Evolutionary conservation across 2,329 filamentous ascomycete genomes (phyloP).

Genomic region (Cercospora zeae-maydis): DNA sequence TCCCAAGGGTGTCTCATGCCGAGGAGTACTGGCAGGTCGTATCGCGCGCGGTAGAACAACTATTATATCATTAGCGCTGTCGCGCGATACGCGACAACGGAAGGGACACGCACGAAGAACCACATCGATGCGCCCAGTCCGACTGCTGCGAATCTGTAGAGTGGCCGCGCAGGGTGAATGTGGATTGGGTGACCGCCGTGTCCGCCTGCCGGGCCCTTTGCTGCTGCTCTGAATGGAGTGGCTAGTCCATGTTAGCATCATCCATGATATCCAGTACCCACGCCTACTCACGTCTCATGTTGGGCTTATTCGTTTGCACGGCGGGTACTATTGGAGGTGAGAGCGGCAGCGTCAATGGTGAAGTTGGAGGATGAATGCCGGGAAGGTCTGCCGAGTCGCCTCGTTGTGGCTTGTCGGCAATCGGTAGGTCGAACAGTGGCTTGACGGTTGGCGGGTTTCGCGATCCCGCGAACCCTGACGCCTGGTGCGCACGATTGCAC

Average conservation of each 20-base stretch:
- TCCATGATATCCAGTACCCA: not conserved
- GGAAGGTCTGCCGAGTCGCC: constrained; percentile 5
- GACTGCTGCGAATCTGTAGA: constrained; percentile 84
- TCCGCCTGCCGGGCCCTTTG: constrained; percentile 34
- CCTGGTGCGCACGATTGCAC: not conserved
- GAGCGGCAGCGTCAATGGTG: not conserved
- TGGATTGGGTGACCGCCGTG: constrained; percentile 52
- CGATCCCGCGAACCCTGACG: not conserved
- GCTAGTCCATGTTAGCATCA: constrained; percentile 5
- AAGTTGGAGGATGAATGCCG: not conserved
- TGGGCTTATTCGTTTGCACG: not conserved
- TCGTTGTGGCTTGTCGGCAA: too few species aligned
- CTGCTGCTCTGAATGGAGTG: constrained; percentile 26
- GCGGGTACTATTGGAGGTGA: not conserved
- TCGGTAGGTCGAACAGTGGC: not conserved
- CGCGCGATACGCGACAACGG: not conserved
- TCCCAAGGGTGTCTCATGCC: constrained; percentile 98
- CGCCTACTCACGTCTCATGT: constrained; percentile 12
- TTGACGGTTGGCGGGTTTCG: not conserved
- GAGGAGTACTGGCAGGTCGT: constrained; percentile 86
- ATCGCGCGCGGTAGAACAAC: constrained; percentile 95
- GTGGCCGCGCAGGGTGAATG: constrained; percentile 59
- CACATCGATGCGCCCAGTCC: constrained; percentile 94
- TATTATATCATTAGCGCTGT: constrained; percentile 38
- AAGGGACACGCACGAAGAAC: constrained; percentile 70